phyloP scores from a whole-genome alignment of 306 rosid genomes.

The Vigna angularis region DNA sequence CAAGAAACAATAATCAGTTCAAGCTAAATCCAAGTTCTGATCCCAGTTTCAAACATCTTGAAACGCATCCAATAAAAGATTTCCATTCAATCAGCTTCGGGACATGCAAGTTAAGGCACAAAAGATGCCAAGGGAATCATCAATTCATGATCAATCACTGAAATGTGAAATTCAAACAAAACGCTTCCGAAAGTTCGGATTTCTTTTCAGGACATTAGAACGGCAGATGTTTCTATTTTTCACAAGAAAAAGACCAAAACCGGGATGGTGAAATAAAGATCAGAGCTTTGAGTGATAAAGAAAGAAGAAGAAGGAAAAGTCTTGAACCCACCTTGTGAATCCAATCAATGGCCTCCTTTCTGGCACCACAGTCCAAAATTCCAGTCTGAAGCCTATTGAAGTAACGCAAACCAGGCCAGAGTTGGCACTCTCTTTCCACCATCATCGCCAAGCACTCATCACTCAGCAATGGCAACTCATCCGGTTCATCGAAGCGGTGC shows the following conservation, averaged over 20 bases:
- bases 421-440: slow-evolving; percentile 71
- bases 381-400: slow-evolving; percentile 63
- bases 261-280: slow-evolving; percentile 26
- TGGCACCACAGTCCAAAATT: slow-evolving; percentile 71
- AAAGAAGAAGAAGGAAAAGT: slow-evolving; percentile 39
- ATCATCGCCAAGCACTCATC: slow-evolving; percentile 73
- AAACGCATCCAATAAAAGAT: slow-evolving; percentile 4
- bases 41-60: slow-evolving; percentile 7
- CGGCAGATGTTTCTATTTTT: slow-evolving; percentile 5
- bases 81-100: slow-evolving; percentile 28
- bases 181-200: slow-evolving; percentile 3
- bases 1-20: slow-evolving; percentile 2
- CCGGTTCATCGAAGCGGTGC: slow-evolving; percentile 35
- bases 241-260: slow-evolving; percentile 17
- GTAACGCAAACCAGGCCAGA: slow-evolving; percentile 65
- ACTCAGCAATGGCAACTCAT: slow-evolving; percentile 68
- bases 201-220: slow-evolving; percentile 35
- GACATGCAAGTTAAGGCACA: slow-evolving; percentile 25
- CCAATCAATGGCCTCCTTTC: slow-evolving; percentile 87
- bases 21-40: slow-evolving; percentile 15
- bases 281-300: slow-evolving; percentile 17
- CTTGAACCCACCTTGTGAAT: slow-evolving; percentile 74
- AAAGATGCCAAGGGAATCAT: slow-evolving; percentile 19
- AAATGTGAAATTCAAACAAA: slow-evolving; percentile 37
- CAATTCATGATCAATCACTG: slow-evolving; percentile 37